Percentiles rank a stretch among this genome's conserved stretches.
Evolutionary conservation across 1,284 basidiomycete genomes (phyloP).

Genomic region (Cutaneotrichosporon sp.): DNA sequence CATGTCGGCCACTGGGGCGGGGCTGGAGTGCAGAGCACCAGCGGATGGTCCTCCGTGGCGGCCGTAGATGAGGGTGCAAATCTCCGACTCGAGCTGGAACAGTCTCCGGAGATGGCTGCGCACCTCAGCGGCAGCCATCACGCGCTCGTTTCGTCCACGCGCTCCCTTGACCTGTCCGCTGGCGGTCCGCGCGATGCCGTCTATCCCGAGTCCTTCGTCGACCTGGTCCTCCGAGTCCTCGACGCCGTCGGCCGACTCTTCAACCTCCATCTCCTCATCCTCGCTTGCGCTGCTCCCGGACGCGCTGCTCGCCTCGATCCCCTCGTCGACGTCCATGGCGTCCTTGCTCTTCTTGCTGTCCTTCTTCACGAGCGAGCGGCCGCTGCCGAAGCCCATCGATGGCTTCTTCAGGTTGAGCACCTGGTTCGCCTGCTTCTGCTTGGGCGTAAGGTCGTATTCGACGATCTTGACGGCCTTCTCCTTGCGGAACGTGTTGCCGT

Average conservation of each 20-base stretch:
- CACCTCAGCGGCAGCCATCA: slow-evolving; percentile 85
- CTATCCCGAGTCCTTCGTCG: slow-evolving; percentile 45
- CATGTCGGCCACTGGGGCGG: slow-evolving; percentile 64
- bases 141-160: slow-evolving; percentile 77
- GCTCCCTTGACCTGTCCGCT: slow-evolving; percentile 70
- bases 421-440: slow-evolving; percentile 67
- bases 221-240: slow-evolving; percentile 43
- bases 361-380: slow-evolving; percentile 32
- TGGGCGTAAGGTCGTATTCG: slow-evolving; percentile 78
- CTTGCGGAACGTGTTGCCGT: slow-evolving; percentile 68
- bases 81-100: slow-evolving; percentile 74
- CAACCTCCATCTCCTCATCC: slow-evolving; percentile 49
- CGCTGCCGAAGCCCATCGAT: slow-evolving; percentile 43
- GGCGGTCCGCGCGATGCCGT: slow-evolving; percentile 57
- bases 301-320: slow-evolving; percentile 35
- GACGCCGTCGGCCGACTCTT: slow-evolving; percentile 55
- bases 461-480: slow-evolving; percentile 93
- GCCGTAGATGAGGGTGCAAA: slow-evolving; percentile 85
- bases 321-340: slow-evolving; percentile 35
- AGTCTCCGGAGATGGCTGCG: slow-evolving; percentile 85
- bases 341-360: slow-evolving; percentile 50
- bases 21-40: slow-evolving; percentile 26
- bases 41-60: slow-evolving; percentile 73
- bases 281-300: slow-evolving; percentile 51
- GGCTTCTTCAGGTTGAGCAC: slow-evolving; percentile 50